Evolutionary conservation across 805 yeast genomes (phyloP).

Genomic region (Lachancea waltii): DNA sequence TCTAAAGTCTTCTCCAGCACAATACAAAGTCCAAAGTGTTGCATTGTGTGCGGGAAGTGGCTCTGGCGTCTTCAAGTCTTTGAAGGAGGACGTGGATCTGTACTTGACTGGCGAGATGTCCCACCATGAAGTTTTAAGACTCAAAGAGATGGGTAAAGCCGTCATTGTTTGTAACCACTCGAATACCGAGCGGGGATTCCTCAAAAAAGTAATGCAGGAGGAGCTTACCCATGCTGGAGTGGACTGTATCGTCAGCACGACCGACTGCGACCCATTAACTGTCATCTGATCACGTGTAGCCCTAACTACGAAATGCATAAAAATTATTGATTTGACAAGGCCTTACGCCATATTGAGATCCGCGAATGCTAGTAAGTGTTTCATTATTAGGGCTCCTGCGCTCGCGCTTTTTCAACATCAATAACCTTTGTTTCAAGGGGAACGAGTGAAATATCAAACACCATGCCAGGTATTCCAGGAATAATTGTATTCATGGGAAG

Average conservation of each 20-base stretch:
- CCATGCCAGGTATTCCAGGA: too few species aligned
- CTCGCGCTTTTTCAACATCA: too few species aligned
- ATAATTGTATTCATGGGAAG: too few species aligned
- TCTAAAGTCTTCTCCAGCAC: constrained; percentile 21
- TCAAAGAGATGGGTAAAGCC: constrained; percentile 62
- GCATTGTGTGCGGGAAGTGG: constrained; percentile 98
- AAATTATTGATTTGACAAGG: neutral
- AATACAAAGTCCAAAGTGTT: constrained; percentile 40
- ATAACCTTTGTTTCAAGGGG: too few species aligned
- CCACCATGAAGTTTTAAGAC: constrained; percentile 80
- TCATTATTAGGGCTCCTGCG: too few species aligned
- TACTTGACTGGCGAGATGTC: constrained; percentile 88
- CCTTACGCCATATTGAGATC: too few species aligned
- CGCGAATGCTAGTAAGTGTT: too few species aligned
- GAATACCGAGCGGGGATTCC: constrained; percentile 86
- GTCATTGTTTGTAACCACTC: constrained; percentile 83
- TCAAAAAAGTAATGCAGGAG: constrained; percentile 46
- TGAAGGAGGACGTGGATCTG: constrained; percentile 52
- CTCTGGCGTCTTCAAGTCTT: constrained; percentile 54
- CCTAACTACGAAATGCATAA: too few species aligned
- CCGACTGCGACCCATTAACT: constrained; percentile 60
- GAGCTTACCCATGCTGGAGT: constrained; percentile 34
- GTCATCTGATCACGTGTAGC: constrained; percentile 31
- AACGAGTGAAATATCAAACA: too few species aligned
- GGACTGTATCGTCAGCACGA: constrained; percentile 43